These are phyloP conservation scores for Elaeis oleifera DNA, from an alignment of 202 grass and related monocot genomes.

Conservation along the genomic window DNA sequence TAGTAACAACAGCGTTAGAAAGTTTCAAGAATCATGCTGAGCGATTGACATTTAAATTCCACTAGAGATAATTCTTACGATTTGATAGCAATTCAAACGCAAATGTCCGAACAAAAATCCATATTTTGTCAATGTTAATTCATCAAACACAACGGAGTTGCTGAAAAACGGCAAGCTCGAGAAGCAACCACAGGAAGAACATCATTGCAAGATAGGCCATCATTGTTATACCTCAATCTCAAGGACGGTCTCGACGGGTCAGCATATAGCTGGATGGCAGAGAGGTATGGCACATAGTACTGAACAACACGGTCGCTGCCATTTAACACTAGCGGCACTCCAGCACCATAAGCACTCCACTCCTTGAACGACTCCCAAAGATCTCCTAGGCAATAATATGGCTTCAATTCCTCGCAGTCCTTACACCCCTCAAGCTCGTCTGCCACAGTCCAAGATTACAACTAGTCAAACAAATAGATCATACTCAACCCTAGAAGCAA, in stretches of 20 bases:
- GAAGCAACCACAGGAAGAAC: no score
- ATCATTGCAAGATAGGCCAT: no score
- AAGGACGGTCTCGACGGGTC: slow-evolving; percentile 43
- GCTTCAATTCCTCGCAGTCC: slow-evolving; percentile 36
- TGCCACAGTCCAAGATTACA: slow-evolving; percentile 8
- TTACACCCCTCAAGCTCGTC: slow-evolving; percentile 46
- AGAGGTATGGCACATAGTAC: slow-evolving; percentile 97
- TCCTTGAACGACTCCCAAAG: slow-evolving; percentile 97
- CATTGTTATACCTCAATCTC: slow-evolving; percentile 41
- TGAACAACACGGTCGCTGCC: slow-evolving; percentile 70
- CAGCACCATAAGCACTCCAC: slow-evolving; percentile 94
- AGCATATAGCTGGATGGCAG: slow-evolving; percentile 72
- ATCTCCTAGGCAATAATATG: slow-evolving; percentile 69
- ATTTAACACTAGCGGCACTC: slow-evolving; percentile 83
- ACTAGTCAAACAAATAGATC: slow-evolving; percentile 5
- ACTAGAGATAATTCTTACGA: no score
- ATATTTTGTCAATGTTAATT: no score
- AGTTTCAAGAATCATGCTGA: no score
- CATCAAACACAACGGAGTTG: no score
- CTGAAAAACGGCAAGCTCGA: no score
- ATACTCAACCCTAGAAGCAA: no score
- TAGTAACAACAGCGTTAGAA: no score
- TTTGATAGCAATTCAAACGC: no score
- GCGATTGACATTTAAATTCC: no score
- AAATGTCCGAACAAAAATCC: no score